Conservation (phyloP, 805 yeast genomes). For the Yarrowia osloensis region DNA sequence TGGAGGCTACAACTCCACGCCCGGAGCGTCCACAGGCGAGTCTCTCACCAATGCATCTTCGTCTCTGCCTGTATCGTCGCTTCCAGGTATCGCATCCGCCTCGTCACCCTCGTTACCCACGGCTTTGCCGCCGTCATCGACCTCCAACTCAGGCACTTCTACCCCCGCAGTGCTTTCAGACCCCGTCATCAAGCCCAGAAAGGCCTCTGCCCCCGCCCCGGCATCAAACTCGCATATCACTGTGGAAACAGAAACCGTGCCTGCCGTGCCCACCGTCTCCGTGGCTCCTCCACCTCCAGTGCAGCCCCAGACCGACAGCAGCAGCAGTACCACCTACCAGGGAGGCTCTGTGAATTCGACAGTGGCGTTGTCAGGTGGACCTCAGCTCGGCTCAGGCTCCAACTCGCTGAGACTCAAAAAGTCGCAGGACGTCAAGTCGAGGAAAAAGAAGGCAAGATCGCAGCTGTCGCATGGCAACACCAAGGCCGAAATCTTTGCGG, state of each 20-base stretch:
- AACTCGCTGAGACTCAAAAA: conserved; percentile 27
- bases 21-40: conserved; percentile 4
- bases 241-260: conserved; percentile 65
- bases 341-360: conserved; percentile 8
- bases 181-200: conserved; percentile 19
- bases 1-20: conserved; percentile 13
- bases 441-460: conserved; percentile 46
- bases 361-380: conserved; percentile 9
- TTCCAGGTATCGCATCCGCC: background rate
- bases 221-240: conserved; percentile 44
- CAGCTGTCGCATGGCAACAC: conserved; percentile 50
- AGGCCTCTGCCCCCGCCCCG: conserved; percentile 23
- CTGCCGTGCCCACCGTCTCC: conserved; percentile 48
- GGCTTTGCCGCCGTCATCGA: background rate
- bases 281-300: conserved; percentile 36
- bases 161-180: background rate
- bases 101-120: background rate
- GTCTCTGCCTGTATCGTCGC: background rate
- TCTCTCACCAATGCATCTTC: conserved; percentile 8
- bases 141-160: conserved; percentile 14
- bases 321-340: background rate
- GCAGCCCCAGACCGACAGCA: conserved; percentile 8
- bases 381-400: conserved; percentile 19
- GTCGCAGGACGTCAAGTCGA: conserved; percentile 33
- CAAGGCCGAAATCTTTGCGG: conserved; percentile 91